A percentile compares a stretch with the other conserved stretches of the same genome.
These are phyloP conservation scores for Penicillium fuscoglaucum DNA, from an alignment of 2,329 filamentous ascomycete genomes.

Conservation along the genomic window DNA sequence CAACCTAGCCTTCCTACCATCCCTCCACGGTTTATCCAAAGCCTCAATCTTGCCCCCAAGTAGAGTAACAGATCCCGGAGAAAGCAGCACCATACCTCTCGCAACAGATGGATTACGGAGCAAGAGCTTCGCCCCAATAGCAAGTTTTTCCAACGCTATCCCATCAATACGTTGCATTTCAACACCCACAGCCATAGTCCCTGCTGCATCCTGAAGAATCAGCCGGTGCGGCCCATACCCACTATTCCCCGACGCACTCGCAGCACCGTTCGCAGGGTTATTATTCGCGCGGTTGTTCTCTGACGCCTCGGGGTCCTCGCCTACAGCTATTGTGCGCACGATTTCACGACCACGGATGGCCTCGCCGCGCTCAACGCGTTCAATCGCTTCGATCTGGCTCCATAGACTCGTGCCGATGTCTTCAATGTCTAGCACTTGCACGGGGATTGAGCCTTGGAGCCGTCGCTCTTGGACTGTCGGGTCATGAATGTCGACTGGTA, in stretches of 20 bases:
- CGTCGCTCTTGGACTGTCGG: slow-evolving; percentile 56
- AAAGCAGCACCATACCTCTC: slow-evolving; percentile 75
- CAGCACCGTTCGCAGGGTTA: slow-evolving; percentile 10
- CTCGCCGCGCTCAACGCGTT: slow-evolving; percentile 53
- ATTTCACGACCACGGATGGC: slow-evolving; percentile 71
- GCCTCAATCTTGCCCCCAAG: slow-evolving; percentile 86
- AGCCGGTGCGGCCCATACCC: slow-evolving; percentile 69
- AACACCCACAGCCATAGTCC: slow-evolving; percentile 67
- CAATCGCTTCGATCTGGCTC: slow-evolving; percentile 78
- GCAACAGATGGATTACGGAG: slow-evolving; percentile 66
- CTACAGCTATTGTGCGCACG: slow-evolving; percentile 66
- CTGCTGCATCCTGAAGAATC: slow-evolving; percentile 75
- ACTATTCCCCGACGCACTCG: slow-evolving; percentile 17
- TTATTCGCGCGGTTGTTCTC: slow-evolving; percentile 21
- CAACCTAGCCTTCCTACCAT: slow-evolving; percentile 68
- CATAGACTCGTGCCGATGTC: slow-evolving; percentile 78
- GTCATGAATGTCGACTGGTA: slow-evolving; percentile 61
- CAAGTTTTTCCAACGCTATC: slow-evolving; percentile 59
- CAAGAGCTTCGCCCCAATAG: slow-evolving; percentile 80
- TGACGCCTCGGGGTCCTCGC: slow-evolving; percentile 46
- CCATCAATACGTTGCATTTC: slow-evolving; percentile 68
- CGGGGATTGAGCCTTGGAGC: slow-evolving; percentile 64
- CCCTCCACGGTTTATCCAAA: slow-evolving; percentile 75
- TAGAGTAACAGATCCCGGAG: slow-evolving; percentile 65
- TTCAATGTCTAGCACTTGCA: slow-evolving; percentile 84